Evolutionary conservation across 768 basidiomycete genomes (phyloP), one percentile per base, ranked within the genome.

Genomic region (Lentinula detonsa): DNA sequence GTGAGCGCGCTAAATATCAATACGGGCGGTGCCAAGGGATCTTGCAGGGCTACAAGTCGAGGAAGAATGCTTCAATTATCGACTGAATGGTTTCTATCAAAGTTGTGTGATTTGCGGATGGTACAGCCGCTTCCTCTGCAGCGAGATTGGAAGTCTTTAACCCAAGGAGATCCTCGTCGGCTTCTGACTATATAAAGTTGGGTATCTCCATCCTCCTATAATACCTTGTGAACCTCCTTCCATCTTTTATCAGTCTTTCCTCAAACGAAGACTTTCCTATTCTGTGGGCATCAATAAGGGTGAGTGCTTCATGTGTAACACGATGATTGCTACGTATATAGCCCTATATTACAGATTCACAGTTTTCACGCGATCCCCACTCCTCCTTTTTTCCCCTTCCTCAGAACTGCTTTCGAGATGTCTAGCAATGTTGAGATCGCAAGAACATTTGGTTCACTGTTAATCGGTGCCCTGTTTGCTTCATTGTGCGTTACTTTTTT

Each of bases 381-480:
- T 31, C 28, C 40, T 15, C 23, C 54, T 16, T 40, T 21, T 43
- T 15, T 39, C 13, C 37, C 37, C 5, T 13, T 39, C 3, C 37
- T 39, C 37, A 39, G 28, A 28, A 39, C 37, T 39, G 8, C 31
- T 21, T 16, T 49, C 46, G 28, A 37, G 11, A 62, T 57, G 53
- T 56, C 55, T 31, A 35, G 28, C 28, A 61, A 66, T 48, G 18
- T 39, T 21, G 71, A 73, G 55, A 67, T 78, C 35, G 62, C 73
- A 23, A 68, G 60, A 50, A 74, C 75, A 13, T 75, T 71, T 59
- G 78, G 78, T 31, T 74, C 78, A 3, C 65, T 79, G 1, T 65
- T 79, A 21, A 28, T 78, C 16, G 78, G 78, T 2, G 76, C 73
- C 1, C 66, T 78, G 9, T 66, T 73, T 42, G 74, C 76, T 4